Evolutionary conservation across 2,329 filamentous ascomycete species (phyloP), one percentile per base, ranked within the genome.

Genomic region (Calonectria pteridis): DNA sequence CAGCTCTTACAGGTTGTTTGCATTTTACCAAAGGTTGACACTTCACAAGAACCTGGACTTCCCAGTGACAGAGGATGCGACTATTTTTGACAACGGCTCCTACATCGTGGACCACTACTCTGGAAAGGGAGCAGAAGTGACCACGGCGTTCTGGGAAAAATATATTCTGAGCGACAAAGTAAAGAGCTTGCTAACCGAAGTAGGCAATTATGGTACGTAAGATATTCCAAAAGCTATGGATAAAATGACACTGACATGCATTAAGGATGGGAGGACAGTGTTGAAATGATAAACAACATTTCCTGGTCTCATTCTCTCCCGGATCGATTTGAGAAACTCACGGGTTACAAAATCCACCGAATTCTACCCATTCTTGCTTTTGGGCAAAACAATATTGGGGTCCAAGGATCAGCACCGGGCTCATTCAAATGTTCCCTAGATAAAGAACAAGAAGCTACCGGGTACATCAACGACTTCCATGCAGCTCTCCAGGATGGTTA

Each of bases 221-320:
- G 50, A 16, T 3, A 6, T 31, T 20, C 18, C 13, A 40, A 40
- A 18, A 26, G 20, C 4, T 16, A 6, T n/a, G 10, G 10, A 35
- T 35, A 9, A 14, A 18, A 18, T 23, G 16, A 4, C 18, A 18
- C 64, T 67, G 2, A 67, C 33, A 16, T n/a, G 9, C 3, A 16
- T 23, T 20, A 49, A 68, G 69, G 37, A 4, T 72, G 70, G 70
- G 64, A 72, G 35, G 70, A 72, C n/a, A 72, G 70, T 28, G 37
- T 68, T 9, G 70, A 72, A 28, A 37, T 72, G 29, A 26, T 26
- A 1, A 53, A 40, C 11, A 64, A 64, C 20, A 55, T 72, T 7
- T 62, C 51, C n/a, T 71, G 69, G 69, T 59, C 63, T 11, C n/a
- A 23, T 1, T 49, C 40, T 1, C n/a, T 72, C 0, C 55, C 65